phyloP scores from a whole-genome alignment of 2,329 filamentous ascomycete species.

The Cytospora piceae region DNA sequence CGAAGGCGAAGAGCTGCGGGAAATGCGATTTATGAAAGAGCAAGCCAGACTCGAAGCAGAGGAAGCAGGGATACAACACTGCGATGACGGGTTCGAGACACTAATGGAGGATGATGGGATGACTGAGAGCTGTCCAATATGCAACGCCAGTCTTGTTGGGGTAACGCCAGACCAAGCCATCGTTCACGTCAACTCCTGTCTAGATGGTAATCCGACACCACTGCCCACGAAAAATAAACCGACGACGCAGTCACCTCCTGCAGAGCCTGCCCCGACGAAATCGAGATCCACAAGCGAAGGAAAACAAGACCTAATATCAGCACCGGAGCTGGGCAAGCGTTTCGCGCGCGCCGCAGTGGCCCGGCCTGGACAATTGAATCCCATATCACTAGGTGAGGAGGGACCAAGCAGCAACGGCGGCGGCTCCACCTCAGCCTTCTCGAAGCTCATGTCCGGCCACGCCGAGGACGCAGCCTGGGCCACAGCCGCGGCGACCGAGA shows the following conservation, averaged over 20 bases:
- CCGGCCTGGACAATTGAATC: conserved; percentile 79
- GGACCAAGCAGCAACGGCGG: conserved; percentile 32
- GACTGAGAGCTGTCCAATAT: conserved; percentile 72
- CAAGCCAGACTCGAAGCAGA: conserved; percentile 69
- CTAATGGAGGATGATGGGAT: conserved; percentile 39
- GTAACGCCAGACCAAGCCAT: conserved; percentile 69
- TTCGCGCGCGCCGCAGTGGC: conserved; percentile 72
- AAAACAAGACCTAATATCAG: conserved; percentile 37
- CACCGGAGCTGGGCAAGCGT: conserved; percentile 53
- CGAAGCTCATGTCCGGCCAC: conserved; percentile 89
- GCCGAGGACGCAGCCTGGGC: conserved; percentile 91
- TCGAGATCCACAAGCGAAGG: conserved; percentile 26
- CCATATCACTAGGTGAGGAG: conserved; percentile 61
- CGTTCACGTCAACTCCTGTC: conserved; percentile 87
- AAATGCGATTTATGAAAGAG: conserved; percentile 74
- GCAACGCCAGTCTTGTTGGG: conserved; percentile 65
- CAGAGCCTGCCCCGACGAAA: conserved; percentile 27
- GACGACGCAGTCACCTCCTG: conserved; percentile 31
- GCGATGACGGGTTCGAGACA: conserved; percentile 40
- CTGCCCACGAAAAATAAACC: conserved; percentile 42
- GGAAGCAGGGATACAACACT: conserved; percentile 50
- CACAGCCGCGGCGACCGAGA: conserved; percentile 78
- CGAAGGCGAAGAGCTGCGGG: conserved; percentile 67
- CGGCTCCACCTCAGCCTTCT: conserved; percentile 73
- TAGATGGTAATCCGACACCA: conserved; percentile 78